A percentile compares a stretch with the other conserved stretches of the same genome.
Conservation (phyloP, 2,329 filamentous ascomycete genomes). For the Hymenoscyphus albidus region DNA sequence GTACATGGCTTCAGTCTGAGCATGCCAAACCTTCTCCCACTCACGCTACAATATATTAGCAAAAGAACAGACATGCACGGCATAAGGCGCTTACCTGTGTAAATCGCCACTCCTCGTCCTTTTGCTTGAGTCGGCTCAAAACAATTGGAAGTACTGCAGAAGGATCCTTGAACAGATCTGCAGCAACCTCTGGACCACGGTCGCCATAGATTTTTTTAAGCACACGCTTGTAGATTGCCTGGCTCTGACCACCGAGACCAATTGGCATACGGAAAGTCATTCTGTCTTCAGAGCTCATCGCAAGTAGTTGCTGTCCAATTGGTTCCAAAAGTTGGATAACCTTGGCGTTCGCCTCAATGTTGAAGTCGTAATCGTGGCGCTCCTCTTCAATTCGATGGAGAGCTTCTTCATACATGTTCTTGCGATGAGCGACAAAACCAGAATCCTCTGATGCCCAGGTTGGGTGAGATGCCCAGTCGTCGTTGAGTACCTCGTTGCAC, state of each 20-base stretch:
- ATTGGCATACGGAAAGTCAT: conserved; percentile 73
- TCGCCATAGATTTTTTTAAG: conserved; percentile 98
- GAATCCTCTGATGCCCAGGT: conserved; percentile 99
- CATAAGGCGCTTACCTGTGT: conserved; percentile 53
- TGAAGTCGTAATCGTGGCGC: conserved; percentile 96
- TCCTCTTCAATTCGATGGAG: conserved; percentile 97
- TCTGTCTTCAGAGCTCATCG: conserved; percentile 70
- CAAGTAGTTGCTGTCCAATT: conserved; percentile 83
- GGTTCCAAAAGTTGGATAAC: conserved; percentile 96
- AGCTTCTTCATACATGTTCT: conserved; percentile 92
- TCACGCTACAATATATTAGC: conserved; percentile 57
- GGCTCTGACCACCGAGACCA: conserved; percentile 86
- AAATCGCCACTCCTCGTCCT: conserved; percentile 96
- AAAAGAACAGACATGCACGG: not conserved
- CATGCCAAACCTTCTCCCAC: conserved; percentile 98
- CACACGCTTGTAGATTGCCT: conserved; percentile 94
- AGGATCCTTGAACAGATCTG: conserved; percentile 79
- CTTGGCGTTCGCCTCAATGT: conserved; percentile 91
- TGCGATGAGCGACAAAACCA: conserved; percentile 94
- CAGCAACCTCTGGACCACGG: conserved; percentile 77
- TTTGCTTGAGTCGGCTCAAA: conserved; percentile 85
- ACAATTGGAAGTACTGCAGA: conserved; percentile 86
- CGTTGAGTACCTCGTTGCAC: conserved; percentile 88
- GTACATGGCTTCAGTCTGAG: conserved; percentile 91
- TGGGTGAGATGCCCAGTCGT: conserved; percentile 97